Evolutionary conservation across 192 early-diverging fungal species (phyloP).

Genomic region (Mortierella alpina): DNA sequence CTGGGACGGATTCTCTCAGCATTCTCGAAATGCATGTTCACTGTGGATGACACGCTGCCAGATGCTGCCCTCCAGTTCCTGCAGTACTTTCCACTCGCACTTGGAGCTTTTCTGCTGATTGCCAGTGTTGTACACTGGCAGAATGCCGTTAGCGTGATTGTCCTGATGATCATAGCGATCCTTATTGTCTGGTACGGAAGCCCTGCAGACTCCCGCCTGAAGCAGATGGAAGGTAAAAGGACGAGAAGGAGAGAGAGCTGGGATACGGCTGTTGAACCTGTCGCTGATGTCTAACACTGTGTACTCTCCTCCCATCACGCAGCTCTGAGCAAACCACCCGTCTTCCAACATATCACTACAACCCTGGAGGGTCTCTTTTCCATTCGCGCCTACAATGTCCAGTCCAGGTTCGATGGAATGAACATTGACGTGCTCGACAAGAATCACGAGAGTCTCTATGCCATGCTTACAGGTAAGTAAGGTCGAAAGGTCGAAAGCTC

Average conservation of each 20-base stretch:
- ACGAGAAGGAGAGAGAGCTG: too few species aligned
- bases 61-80: constrained; percentile 58
- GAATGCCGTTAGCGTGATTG: constrained; percentile 59
- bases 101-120: constrained; percentile 61
- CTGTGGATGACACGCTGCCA: constrained; percentile 70
- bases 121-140: constrained; percentile 69
- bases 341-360: constrained; percentile 55
- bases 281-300: not conserved
- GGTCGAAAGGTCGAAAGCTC: too few species aligned
- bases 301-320: not conserved
- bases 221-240: constrained; percentile 37
- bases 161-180: constrained; percentile 26
- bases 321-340: constrained; percentile 41
- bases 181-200: constrained; percentile 24
- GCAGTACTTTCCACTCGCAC: constrained; percentile 55
- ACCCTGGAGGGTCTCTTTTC: constrained; percentile 78
- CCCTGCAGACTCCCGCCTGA: constrained; percentile 23
- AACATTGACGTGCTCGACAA: constrained; percentile 68
- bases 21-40: constrained; percentile 84
- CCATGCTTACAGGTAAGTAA: constrained; percentile 31
- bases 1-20: constrained; percentile 84
- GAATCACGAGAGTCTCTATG: constrained; percentile 53
- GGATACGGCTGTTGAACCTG: too few species aligned
- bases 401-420: constrained; percentile 62
- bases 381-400: constrained; percentile 73